Conservation (phyloP, 2,329 filamentous ascomycete species). For the Byssoonygena ceratinophila region DNA sequence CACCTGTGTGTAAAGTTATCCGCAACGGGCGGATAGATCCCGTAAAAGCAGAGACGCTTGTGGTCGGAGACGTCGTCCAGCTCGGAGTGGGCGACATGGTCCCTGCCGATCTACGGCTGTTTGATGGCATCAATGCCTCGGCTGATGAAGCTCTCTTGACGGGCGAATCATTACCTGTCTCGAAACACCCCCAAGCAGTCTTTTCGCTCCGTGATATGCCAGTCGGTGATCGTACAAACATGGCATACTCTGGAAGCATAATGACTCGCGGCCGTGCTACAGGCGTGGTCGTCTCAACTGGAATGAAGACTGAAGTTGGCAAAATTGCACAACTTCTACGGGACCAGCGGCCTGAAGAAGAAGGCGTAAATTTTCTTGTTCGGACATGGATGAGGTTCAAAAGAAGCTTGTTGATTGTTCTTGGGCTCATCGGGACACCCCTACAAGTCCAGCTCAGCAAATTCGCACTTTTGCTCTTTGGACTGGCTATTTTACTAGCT, state of each 20-base stretch:
- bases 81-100: slow-evolving; percentile 40
- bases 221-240: slow-evolving; percentile 51
- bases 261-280: slow-evolving; percentile 52
- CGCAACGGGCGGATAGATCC: slow-evolving; percentile 42
- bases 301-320: slow-evolving; percentile 53
- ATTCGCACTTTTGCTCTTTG: slow-evolving; percentile 52
- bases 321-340: slow-evolving; percentile 51
- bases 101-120: slow-evolving; percentile 40
- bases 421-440: slow-evolving; percentile 49
- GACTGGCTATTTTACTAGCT: slow-evolving; percentile 51
- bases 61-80: slow-evolving; percentile 51
- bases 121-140: slow-evolving; percentile 50
- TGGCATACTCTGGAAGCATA: slow-evolving; percentile 51
- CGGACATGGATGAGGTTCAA: slow-evolving; percentile 36
- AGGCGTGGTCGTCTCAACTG: slow-evolving; percentile 52
- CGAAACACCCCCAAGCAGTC: slow-evolving; percentile 40
- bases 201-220: slow-evolving; percentile 38
- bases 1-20: slow-evolving; percentile 42
- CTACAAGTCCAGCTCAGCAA: slow-evolving; percentile 55
- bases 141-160: slow-evolving; percentile 54
- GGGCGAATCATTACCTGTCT: slow-evolving; percentile 51
- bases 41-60: slow-evolving; percentile 45
- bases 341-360: slow-evolving; percentile 39
- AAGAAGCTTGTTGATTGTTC: slow-evolving; percentile 31
- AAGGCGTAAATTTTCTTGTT: slow-evolving; percentile 34